These are phyloP conservation scores for Aspergillus awamori DNA, from an alignment of 2,329 filamentous ascomycete genomes.

Conservation along the genomic window DNA sequence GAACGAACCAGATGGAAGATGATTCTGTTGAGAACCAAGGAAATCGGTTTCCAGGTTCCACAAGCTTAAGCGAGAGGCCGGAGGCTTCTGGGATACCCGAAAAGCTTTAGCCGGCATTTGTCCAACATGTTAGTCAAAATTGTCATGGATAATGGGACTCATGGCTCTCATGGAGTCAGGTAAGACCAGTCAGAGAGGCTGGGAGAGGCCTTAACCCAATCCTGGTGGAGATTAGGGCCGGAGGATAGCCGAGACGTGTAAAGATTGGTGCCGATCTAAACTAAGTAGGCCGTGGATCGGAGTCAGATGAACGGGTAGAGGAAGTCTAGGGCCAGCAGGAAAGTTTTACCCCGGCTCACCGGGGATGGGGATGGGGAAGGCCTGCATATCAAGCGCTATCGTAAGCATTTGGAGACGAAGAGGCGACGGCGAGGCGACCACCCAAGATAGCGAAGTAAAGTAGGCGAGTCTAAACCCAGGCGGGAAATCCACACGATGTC, in stretches of 20 bases:
- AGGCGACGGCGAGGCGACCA: background rate
- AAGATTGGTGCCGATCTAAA: background rate
- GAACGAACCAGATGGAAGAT: slow-evolving; percentile 3
- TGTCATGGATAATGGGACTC: no score
- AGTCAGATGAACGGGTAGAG: background rate
- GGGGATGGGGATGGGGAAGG: background rate
- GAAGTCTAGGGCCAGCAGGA: background rate
- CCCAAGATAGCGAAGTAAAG: background rate
- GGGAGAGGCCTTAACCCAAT: slow-evolving; percentile 8
- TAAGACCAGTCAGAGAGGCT: slow-evolving; percentile 1
- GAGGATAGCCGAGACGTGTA: slow-evolving; percentile 5
- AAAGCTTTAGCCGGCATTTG: slow-evolving; percentile 8
- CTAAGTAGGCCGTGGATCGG: background rate
- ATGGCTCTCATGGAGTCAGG: background rate
- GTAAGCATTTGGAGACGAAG: background rate
- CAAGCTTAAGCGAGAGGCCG: slow-evolving; percentile 7
- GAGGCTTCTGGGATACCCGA: background rate
- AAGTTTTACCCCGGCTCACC: slow-evolving; percentile 1
- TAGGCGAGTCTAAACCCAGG: background rate
- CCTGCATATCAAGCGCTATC: background rate
- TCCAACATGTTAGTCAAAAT: background rate
- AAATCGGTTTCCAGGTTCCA: background rate
- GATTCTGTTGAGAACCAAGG: background rate
- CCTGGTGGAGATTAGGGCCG: background rate
- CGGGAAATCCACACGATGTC: slow-evolving; percentile 3